A percentile compares a stretch with the other conserved stretches of the same genome.
These are phyloP conservation scores for Nicotiana tabacum DNA, from an alignment of 257 asterid genomes.

Conservation along the genomic window DNA sequence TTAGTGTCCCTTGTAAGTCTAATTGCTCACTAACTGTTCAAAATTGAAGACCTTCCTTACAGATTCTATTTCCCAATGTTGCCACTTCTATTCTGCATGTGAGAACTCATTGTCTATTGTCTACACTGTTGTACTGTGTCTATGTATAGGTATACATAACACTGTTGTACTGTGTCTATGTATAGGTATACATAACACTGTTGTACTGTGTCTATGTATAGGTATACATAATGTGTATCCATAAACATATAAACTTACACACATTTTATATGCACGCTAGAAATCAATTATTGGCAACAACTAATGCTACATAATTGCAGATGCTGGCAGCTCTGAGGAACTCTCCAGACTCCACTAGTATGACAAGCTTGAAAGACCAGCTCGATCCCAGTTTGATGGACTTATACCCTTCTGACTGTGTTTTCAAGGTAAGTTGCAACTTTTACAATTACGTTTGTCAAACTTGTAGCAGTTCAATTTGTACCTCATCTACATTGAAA, in stretches of 20 bases:
- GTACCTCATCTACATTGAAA: background rate
- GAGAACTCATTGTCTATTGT: background rate
- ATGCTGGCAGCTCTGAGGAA: constrained; percentile 78
- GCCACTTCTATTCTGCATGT: background rate
- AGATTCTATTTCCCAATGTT: background rate
- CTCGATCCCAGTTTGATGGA: constrained; percentile 75
- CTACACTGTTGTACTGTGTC: background rate
- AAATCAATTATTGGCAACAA: background rate
- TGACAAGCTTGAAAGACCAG: constrained; percentile 80
- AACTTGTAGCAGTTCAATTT: background rate
- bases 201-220: background rate
- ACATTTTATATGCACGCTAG: background rate
- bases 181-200: background rate
- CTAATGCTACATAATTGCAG: constrained; percentile 41
- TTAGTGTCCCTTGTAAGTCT: constrained; percentile 84
- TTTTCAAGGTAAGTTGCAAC: constrained; percentile 59
- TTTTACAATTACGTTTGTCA: background rate
- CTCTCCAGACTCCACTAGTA: constrained; percentile 72
- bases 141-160: background rate
- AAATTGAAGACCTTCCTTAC: background rate
- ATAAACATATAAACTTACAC: background rate
- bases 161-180: background rate
- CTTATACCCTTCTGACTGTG: constrained; percentile 88
- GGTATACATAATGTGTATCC: background rate
- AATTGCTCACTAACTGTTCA: background rate